Evolutionary conservation across 2,329 filamentous ascomycete species (phyloP), one percentile per base, ranked within the genome.

Genomic region (Zalaria sp.): DNA sequence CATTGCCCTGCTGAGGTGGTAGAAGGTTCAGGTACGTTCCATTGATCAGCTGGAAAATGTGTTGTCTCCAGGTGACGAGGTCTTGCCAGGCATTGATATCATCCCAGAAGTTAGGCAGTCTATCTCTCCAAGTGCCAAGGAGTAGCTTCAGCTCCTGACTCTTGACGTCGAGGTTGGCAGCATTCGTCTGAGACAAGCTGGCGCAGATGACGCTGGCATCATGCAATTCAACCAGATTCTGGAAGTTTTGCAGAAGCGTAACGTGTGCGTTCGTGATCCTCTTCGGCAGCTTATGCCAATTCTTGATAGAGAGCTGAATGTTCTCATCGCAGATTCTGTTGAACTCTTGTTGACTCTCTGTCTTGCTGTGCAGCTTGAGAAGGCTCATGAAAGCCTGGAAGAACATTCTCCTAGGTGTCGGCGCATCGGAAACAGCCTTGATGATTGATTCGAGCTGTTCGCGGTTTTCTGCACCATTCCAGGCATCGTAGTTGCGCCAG

Each of bases 81-180:
- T 98, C 93, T 60, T 98, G 91, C 91, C 91, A 99, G 34, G 91
- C 86, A 49, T 93, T 94, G 61, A 99, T 98, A 59, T 99, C 91
- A 59, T 99, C 91, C 91, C 91, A 99, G 3, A 94, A 83, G 56
- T 99, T 99, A 2, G 91, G 91, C 40, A 98, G 67, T 38, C 91
- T 77, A 58, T 99, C 91, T 44, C 91, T 79, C 91, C 91, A 99
- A 5, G 89, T 91, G 42, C 86, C 86, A 4, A 98, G 73, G 3
- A 96, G 75, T 40, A 98, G 66, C 65, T 98, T 98, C 2, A 98
- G 73, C 64, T 99, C 93, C 43, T 88, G 84, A 18, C 88, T 95
- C 63, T 98, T 98, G 48, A 80, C 77, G 53, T 98, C 93, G 38
- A 98, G 69, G 56, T 98, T 98, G 8, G 68, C 67, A 49, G 82